Conservation (phyloP, 2,329 filamentous ascomycete genomes). For the Diaporthe citrichinensis region DNA sequence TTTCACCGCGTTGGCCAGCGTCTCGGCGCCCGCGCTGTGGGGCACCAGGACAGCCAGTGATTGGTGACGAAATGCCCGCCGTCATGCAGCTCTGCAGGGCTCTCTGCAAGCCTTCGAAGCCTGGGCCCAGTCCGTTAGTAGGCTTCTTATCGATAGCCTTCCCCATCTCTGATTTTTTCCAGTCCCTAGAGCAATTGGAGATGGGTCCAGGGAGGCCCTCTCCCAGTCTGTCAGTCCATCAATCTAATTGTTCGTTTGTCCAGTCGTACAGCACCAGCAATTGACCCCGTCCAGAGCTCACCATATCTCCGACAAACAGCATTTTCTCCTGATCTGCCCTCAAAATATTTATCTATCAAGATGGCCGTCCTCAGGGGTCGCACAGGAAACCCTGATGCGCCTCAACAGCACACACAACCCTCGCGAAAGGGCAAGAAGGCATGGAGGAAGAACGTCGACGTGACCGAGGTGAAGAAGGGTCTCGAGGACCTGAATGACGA, state of each 20-base stretch:
- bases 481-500: slow-evolving; percentile 89
- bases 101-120: slow-evolving; percentile 29
- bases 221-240: neutral
- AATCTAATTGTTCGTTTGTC: slow-evolving; percentile 5
- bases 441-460: slow-evolving; percentile 98
- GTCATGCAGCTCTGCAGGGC: slow-evolving; percentile 14
- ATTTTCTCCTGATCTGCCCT: no score
- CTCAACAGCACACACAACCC: slow-evolving; percentile 86
- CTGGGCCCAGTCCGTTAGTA: slow-evolving; percentile 4
- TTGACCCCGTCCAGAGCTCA: neutral
- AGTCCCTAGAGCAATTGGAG: neutral
- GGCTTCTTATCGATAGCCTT: slow-evolving; percentile 38
- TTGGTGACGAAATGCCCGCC: slow-evolving; percentile 36
- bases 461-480: slow-evolving; percentile 86
- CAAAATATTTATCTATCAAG: slow-evolving; percentile 34
- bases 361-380: slow-evolving; percentile 70
- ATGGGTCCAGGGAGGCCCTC: slow-evolving; percentile 9
- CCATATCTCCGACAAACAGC: slow-evolving; percentile 15
- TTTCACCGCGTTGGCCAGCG: slow-evolving; percentile 38
- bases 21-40: slow-evolving; percentile 35
- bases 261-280: neutral
- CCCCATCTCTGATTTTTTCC: slow-evolving; percentile 38
- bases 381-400: slow-evolving; percentile 68
- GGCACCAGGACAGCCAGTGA: slow-evolving; percentile 5
- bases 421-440: slow-evolving; percentile 98